phyloP scores from a whole-genome alignment of 768 basidiomycete genomes.

The Boletus vermiculosoides region DNA sequence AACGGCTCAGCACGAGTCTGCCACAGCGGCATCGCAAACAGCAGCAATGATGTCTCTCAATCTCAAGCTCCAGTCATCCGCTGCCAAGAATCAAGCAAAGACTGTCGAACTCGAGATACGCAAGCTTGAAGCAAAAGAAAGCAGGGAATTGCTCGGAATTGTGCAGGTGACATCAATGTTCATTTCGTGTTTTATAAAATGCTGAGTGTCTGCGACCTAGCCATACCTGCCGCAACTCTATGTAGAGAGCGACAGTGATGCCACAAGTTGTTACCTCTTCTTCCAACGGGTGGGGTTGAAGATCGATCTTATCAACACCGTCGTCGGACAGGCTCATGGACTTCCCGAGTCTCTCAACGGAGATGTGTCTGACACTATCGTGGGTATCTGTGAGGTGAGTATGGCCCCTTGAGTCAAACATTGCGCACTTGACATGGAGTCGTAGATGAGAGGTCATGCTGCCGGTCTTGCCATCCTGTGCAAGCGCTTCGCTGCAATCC shows the following conservation, averaged over 20 bases:
- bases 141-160: conserved; percentile 75
- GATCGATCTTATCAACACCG: conserved; percentile 78
- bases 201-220: conserved; percentile 35
- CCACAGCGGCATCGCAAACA: conserved; percentile 80
- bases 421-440: not conserved
- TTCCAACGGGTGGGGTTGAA: conserved; percentile 89
- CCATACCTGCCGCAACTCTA: conserved; percentile 92
- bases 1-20: conserved; percentile 79
- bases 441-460: conserved; percentile 79
- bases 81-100: conserved; percentile 86
- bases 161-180: conserved; percentile 56
- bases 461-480: conserved; percentile 79
- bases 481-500: conserved; percentile 84
- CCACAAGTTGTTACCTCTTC: conserved; percentile 87
- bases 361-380: conserved; percentile 77
- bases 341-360: conserved; percentile 85
- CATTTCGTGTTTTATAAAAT: not conserved
- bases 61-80: conserved; percentile 89
- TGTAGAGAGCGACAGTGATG: conserved; percentile 83
- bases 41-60: conserved; percentile 95
- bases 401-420: not conserved
- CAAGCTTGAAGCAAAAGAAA: conserved; percentile 81
- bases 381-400: conserved; percentile 91
- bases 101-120: conserved; percentile 87
- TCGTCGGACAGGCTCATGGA: conserved; percentile 79